Percentiles rank a stretch among this genome's conserved stretches.
phyloP scores from a whole-genome alignment of 2,329 filamentous ascomycete genomes.

The Rutstroemia sp. region DNA sequence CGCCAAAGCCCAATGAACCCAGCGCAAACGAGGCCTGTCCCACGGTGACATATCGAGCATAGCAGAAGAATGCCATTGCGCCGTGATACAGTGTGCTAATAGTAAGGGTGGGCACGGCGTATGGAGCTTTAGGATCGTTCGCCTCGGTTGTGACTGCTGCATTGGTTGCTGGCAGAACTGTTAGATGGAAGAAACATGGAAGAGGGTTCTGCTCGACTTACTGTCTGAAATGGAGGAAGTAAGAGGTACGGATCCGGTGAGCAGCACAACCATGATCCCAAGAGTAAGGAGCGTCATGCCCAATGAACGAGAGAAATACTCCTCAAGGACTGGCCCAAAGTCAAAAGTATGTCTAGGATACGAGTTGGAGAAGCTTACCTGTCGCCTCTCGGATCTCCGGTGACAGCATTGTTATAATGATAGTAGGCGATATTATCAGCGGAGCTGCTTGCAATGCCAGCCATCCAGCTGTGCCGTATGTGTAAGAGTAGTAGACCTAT shows the following conservation, averaged over 20 bases:
- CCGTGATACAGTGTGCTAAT: conserved; percentile 53
- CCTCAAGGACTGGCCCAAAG: conserved; percentile 41
- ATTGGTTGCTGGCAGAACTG: conserved; percentile 15
- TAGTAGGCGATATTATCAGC: conserved; percentile 50
- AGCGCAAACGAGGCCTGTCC: conserved; percentile 44
- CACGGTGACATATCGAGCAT: conserved; percentile 47
- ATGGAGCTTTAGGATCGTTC: conserved; percentile 42
- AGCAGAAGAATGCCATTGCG: conserved; percentile 48
- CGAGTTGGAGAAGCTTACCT: conserved; percentile 32
- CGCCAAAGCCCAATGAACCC: conserved; percentile 41
- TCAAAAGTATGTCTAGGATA: neutral
- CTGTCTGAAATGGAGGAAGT: conserved; percentile 34
- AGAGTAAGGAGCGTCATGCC: conserved; percentile 52
- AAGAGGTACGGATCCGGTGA: conserved; percentile 58
- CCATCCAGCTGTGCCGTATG: conserved; percentile 44
- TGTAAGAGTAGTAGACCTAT: conserved; percentile 45
- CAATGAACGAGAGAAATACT: conserved; percentile 54
- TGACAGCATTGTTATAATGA: conserved; percentile 52
- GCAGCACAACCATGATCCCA: conserved; percentile 47
- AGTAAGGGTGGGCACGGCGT: conserved; percentile 51
- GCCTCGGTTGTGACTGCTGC: conserved; percentile 36
- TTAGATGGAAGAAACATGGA: conserved; percentile 6
- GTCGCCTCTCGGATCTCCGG: conserved; percentile 48
- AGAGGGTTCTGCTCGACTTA: conserved; percentile 8
- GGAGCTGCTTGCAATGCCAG: conserved; percentile 38